Conservation (phyloP, 345 rosid genomes). For the Aquilaria sinensis region DNA sequence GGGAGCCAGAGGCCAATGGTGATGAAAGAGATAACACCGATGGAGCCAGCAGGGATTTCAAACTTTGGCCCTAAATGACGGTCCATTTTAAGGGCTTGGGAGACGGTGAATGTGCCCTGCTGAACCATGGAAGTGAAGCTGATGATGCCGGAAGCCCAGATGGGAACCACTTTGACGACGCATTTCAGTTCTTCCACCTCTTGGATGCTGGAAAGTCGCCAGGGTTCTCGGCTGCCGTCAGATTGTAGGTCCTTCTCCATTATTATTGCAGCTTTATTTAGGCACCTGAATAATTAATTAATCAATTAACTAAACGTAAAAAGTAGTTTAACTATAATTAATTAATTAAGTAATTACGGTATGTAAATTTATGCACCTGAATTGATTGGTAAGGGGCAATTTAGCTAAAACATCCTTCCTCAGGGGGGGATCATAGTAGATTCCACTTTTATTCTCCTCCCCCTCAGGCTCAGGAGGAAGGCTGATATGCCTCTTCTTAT, state of each 20-base stretch:
- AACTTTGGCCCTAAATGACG: constrained; percentile 52
- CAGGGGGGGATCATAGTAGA: constrained; percentile 47
- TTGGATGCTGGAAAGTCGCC: constrained; percentile 60
- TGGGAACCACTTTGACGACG: constrained; percentile 39
- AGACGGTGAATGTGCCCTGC: constrained; percentile 39
- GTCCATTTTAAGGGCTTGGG: constrained; percentile 55
- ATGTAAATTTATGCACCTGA: constrained; percentile 32
- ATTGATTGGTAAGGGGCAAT: constrained; percentile 51
- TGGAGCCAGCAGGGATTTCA: constrained; percentile 49
- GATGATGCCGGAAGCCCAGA: constrained; percentile 52
- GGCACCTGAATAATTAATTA: constrained; percentile 27
- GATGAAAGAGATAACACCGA: constrained; percentile 33
- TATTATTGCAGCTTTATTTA: constrained; percentile 61
- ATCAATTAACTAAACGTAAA: not conserved
- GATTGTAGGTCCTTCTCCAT: constrained; percentile 36
- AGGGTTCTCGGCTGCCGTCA: constrained; percentile 33
- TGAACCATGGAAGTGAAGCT: constrained; percentile 31
- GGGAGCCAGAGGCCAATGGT: constrained; percentile 58
- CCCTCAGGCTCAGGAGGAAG: constrained; percentile 21
- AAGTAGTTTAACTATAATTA: not conserved
- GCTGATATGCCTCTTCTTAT: constrained; percentile 34
- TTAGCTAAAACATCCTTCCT: constrained; percentile 27
- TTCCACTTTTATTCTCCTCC: not conserved
- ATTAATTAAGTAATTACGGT: not conserved
- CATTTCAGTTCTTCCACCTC: constrained; percentile 71